Conservation (phyloP, 305 asterid species). For the Rubia balearica region DNA sequence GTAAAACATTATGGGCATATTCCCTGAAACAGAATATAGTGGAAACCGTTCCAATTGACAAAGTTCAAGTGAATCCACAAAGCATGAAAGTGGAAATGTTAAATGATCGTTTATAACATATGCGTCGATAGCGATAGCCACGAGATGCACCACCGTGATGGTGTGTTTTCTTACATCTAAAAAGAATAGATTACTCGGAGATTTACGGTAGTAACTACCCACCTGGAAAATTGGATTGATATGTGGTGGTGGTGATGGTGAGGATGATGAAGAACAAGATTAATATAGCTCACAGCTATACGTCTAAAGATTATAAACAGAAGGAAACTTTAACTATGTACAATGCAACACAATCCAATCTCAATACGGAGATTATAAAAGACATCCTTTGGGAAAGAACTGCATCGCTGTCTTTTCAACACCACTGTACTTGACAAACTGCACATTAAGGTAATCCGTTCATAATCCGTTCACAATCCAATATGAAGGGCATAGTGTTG, state of each 20-base stretch:
- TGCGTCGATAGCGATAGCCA: background rate
- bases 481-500: too few species aligned
- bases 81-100: background rate
- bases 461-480: background rate
- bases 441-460: slow-evolving; percentile 12
- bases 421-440: slow-evolving; percentile 20
- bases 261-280: background rate
- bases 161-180: background rate
- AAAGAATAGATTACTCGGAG: background rate
- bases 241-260: background rate
- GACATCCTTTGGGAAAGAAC: slow-evolving; percentile 19
- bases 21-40: background rate
- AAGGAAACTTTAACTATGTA: slow-evolving; percentile 19
- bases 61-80: background rate
- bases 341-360: slow-evolving; percentile 28
- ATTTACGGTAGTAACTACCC: background rate
- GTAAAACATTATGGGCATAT: background rate
- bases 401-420: slow-evolving; percentile 16
- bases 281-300: background rate
- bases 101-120: background rate
- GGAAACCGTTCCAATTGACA: background rate
- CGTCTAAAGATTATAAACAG: background rate
- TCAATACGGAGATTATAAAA: slow-evolving; percentile 21
- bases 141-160: background rate
- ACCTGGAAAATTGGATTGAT: background rate